A percentile compares a stretch with the other conserved stretches of the same genome.
Evolutionary conservation across 345 rosid genomes (phyloP).

Genomic region (Mercurialis annua): DNA sequence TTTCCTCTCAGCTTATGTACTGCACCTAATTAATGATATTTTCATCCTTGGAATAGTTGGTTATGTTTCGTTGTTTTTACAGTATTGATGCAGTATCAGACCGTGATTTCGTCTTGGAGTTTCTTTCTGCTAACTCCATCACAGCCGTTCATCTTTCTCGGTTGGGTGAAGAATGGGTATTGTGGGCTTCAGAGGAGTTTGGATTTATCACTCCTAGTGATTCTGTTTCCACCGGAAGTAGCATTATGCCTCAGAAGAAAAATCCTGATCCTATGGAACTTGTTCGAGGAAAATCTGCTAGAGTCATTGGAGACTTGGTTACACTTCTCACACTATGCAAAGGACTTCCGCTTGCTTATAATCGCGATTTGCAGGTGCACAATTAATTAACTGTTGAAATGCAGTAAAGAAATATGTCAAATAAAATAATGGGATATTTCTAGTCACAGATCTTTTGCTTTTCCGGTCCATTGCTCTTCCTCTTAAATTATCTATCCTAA

Average conservation of each 20-base stretch:
- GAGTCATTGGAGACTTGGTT: constrained; percentile 77
- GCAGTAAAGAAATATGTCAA: not conserved
- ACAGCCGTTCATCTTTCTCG: constrained; percentile 84
- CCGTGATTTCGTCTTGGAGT: constrained; percentile 85
- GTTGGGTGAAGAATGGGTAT: constrained; percentile 96
- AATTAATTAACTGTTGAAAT: not conserved
- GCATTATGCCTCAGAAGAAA: constrained; percentile 99
- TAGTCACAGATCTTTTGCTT: not conserved
- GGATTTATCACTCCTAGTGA: constrained; percentile 89
- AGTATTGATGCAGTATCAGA: constrained; percentile 98
- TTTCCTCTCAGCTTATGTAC: not conserved
- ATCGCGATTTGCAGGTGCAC: constrained; percentile 83
- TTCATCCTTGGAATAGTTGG: constrained; percentile 3
- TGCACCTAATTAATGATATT: not conserved
- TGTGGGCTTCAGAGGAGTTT: constrained; percentile 98
- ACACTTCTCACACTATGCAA: constrained; percentile 86
- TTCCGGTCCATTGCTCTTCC: not conserved
- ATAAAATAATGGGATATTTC: not conserved
- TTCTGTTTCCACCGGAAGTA: constrained; percentile 89
- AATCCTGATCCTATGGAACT: constrained; percentile 99
- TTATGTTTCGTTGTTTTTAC: constrained; percentile 17
- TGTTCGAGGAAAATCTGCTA: constrained; percentile 88
- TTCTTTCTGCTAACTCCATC: constrained; percentile 69
- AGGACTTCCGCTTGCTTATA: constrained; percentile 96
- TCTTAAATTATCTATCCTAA: not conserved